Conservation (phyloP, 352 stramenopile species). For the Pythium coloratum region DNA sequence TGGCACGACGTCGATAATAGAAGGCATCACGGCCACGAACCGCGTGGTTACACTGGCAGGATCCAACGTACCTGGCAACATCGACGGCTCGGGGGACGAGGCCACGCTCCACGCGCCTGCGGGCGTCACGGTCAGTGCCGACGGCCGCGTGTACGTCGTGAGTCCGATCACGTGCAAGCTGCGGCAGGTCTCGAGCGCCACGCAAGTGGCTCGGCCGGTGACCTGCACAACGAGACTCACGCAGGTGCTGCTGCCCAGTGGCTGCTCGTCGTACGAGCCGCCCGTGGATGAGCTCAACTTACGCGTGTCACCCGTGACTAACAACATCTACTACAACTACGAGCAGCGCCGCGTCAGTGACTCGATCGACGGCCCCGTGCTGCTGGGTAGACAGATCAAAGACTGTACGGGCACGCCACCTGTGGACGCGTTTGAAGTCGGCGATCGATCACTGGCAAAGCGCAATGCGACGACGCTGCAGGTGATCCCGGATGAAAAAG, state of each 20-base stretch:
- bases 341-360: constrained; percentile 41
- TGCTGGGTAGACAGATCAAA: constrained; percentile 77
- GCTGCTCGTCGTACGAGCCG: constrained; percentile 94
- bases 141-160: constrained; percentile 90
- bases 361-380: constrained; percentile 42
- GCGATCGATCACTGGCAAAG: constrained; percentile 41
- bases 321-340: constrained; percentile 96
- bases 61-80: constrained; percentile 50
- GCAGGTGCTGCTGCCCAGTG: constrained; percentile 89
- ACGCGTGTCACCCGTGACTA: constrained; percentile 62
- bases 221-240: constrained; percentile 79
- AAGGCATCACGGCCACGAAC: constrained; percentile 60
- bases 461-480: constrained; percentile 18
- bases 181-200: constrained; percentile 74
- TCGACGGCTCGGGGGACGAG: constrained; percentile 87
- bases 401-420: constrained; percentile 92
- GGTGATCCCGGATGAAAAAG: constrained; percentile 43
- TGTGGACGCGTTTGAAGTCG: constrained; percentile 77
- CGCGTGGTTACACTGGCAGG: constrained; percentile 93
- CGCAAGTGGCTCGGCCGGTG: constrained; percentile 59
- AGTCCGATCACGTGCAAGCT: constrained; percentile 91
- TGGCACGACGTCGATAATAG: constrained; percentile 47
- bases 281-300: constrained; percentile 88
- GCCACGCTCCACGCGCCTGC: constrained; percentile 89
- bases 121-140: constrained; percentile 81